Conservation (phyloP, 208 protist species). For the Balamuthia mandrillaris region DNA sequence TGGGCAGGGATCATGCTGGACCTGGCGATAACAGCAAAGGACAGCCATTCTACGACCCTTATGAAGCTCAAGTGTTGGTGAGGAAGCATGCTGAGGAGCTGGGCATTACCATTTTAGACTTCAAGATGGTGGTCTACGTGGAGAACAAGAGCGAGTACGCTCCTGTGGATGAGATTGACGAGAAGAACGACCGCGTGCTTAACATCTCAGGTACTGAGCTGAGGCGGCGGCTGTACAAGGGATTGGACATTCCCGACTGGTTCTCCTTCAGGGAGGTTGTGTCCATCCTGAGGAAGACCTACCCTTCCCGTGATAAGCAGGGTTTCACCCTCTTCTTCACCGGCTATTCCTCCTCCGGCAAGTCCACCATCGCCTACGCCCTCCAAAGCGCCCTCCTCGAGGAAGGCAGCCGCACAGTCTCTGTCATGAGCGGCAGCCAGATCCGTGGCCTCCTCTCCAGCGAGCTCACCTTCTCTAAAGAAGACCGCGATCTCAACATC, state of each 20-base stretch:
- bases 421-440: constrained; percentile 54
- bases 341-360: constrained; percentile 49
- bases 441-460: constrained; percentile 54
- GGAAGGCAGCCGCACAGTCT: constrained; percentile 29
- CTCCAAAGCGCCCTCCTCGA: constrained; percentile 40
- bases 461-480: constrained; percentile 52
- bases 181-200: constrained; percentile 44
- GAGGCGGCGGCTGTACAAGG: constrained; percentile 65
- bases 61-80: constrained; percentile 77
- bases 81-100: constrained; percentile 65
- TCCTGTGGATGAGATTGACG: background rate
- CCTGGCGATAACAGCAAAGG: constrained; percentile 65
- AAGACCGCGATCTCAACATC: constrained; percentile 56
- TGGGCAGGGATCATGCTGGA: constrained; percentile 81
- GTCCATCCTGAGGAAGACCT: constrained; percentile 60
- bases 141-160: constrained; percentile 36
- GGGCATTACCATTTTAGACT: constrained; percentile 70
- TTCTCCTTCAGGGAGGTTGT: constrained; percentile 76
- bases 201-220: constrained; percentile 80
- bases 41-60: constrained; percentile 76
- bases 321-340: constrained; percentile 64
- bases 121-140: constrained; percentile 61
- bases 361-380: constrained; percentile 56
- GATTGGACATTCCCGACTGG: constrained; percentile 81
- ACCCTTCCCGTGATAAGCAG: constrained; percentile 40